Conservation (phyloP, 345 rosid species). For the Gossypium bickii region DNA sequence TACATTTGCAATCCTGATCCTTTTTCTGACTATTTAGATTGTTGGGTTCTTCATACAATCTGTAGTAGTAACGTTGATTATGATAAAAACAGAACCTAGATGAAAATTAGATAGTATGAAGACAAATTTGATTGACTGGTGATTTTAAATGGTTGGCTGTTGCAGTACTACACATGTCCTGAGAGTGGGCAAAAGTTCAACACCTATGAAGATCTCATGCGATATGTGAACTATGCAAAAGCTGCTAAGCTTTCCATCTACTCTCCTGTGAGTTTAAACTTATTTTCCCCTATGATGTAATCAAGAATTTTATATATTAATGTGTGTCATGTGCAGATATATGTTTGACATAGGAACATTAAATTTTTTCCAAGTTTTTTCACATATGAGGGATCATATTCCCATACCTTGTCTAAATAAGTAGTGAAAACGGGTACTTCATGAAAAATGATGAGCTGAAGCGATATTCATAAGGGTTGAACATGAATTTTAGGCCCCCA, state of each 20-base stretch:
- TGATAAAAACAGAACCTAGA: background rate
- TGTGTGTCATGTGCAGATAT: background rate
- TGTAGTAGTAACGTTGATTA: background rate
- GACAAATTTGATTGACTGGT: background rate
- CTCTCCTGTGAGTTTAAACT: conserved; percentile 25
- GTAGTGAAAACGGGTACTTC: background rate
- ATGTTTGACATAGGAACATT: background rate
- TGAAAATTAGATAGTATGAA: background rate
- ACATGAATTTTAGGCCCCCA: background rate
- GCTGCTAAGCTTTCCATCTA: conserved; percentile 20
- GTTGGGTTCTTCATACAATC: background rate
- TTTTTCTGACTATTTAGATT: background rate
- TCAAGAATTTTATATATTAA: background rate
- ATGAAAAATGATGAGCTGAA: background rate
- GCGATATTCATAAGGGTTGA: background rate
- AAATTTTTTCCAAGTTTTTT: background rate
- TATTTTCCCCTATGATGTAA: background rate
- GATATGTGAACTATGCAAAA: conserved; percentile 29
- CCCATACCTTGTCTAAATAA: background rate
- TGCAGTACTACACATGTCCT: conserved; percentile 21
- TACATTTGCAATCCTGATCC: conserved; percentile 4
- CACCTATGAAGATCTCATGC: conserved; percentile 25
- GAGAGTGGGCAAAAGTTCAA: conserved; percentile 23
- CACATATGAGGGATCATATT: background rate
- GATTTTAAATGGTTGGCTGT: conserved; percentile 14